phyloP scores from a whole-genome alignment of 2,329 filamentous ascomycete genomes.

The Aureobasidium melanogenum region DNA sequence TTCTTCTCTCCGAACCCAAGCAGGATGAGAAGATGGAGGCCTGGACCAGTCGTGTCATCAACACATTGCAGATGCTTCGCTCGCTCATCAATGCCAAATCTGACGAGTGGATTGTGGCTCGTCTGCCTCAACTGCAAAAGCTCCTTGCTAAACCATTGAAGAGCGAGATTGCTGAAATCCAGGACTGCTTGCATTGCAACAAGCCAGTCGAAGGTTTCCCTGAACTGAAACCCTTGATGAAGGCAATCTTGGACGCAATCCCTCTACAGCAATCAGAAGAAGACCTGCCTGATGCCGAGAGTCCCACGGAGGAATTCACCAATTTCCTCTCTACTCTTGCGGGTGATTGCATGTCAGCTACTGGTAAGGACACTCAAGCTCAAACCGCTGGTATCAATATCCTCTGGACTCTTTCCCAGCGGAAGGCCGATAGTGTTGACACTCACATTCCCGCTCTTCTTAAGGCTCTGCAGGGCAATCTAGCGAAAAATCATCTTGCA shows the following conservation, averaged over 20 bases:
- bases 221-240: slow-evolving; percentile 61
- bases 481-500: slow-evolving; percentile 86
- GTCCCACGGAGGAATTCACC: slow-evolving; percentile 77
- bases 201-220: slow-evolving; percentile 56
- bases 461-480: slow-evolving; percentile 85
- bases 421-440: slow-evolving; percentile 80
- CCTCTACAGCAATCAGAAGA: slow-evolving; percentile 75
- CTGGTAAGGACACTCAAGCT: slow-evolving; percentile 36
- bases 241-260: slow-evolving; percentile 78
- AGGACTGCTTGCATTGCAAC: slow-evolving; percentile 76
- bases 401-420: slow-evolving; percentile 80
- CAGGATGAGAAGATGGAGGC: slow-evolving; percentile 51
- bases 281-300: slow-evolving; percentile 59
- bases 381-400: slow-evolving; percentile 86
- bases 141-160: slow-evolving; percentile 82
- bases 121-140: slow-evolving; percentile 70
- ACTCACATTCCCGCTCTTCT: slow-evolving; percentile 80
- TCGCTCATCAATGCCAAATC: slow-evolving; percentile 81
- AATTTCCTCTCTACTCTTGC: slow-evolving; percentile 76
- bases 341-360: slow-evolving; percentile 66
- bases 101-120: slow-evolving; percentile 81
- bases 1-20: slow-evolving; percentile 63
- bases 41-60: slow-evolving; percentile 80
- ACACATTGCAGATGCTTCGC: slow-evolving; percentile 84
- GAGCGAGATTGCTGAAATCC: slow-evolving; percentile 82